Evolutionary conservation across 345 rosid genomes (phyloP), one percentile per base, ranked within the genome.

Genomic region (Eucalyptus regnans): DNA sequence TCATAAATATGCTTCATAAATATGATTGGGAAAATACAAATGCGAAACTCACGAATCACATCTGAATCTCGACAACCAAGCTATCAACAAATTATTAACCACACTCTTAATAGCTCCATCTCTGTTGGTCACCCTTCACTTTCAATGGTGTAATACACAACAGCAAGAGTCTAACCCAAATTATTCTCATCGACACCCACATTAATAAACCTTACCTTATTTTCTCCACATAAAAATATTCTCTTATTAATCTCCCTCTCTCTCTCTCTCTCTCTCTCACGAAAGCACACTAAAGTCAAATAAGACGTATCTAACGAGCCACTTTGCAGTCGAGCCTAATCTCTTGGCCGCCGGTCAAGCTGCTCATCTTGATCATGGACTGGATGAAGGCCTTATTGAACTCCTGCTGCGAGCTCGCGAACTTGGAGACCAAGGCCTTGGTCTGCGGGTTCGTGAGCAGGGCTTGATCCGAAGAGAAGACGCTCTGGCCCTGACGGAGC

Each of bases 341-440:
- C 92, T 96, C 98, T 86, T 94, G 91, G 10, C 98, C 99, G 33
- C 98, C 96, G 4, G 85, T 29, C 88, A 97, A 90, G 90, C 97
- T 94, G 89, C 97, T 94, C 98, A 96, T 96, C 95, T 93, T 96
- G 91, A 96, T 92, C 99, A 97, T 96, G 33, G 97, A 95, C 87
- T 92, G 87, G n/a, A 93, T 95, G 87, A 96, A 96, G 44, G 98
- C 98, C 86, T 88, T 89, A 79, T 92, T 93, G 48, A 93, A 96
- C 50, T 93, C 94, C 64, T 90, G 50, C n/a, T 87, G 89, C 25
- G 95, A 95, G 87, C 31, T 84, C 1, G 98, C 96, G 37, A 91
- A 96, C 88, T 93, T 93, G 18, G 95, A 87, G 9, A 95, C 98
- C 83, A 96, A 80, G 13, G 92, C 92, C 91, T 87, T 93, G 6